phyloP scores from a whole-genome alignment of 805 yeast species.

The Saccharomycopsis fermentans region DNA sequence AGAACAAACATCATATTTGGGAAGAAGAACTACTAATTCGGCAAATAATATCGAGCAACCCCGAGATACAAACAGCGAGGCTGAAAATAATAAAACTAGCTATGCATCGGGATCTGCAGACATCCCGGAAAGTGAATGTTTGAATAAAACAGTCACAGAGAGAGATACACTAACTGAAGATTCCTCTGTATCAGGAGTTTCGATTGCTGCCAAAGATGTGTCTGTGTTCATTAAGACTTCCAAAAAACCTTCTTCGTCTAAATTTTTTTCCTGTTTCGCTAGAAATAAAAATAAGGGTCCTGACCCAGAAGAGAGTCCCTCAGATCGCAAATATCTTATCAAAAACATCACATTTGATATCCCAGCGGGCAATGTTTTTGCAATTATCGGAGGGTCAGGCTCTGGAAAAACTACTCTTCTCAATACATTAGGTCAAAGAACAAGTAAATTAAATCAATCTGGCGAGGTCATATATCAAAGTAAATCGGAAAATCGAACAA shows the following conservation, averaged over 20 bases:
- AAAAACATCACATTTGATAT: slow-evolving; percentile 44
- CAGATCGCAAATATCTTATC: slow-evolving; percentile 1
- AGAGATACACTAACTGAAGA: neutral
- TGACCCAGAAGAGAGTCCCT: neutral
- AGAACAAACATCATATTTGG: no score
- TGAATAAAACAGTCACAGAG: no score
- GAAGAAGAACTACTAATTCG: no score
- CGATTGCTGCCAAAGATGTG: neutral
- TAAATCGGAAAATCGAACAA: neutral
- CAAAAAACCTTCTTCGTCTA: neutral
- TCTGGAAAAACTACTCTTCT: slow-evolving; percentile 77
- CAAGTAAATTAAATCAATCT: slow-evolving; percentile 17
- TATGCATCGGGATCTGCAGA: no score
- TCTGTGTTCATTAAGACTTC: neutral
- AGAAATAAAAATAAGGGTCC: neutral
- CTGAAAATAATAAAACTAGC: no score
- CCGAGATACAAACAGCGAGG: no score
- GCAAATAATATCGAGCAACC: no score
- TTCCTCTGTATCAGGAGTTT: neutral
- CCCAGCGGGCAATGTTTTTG: slow-evolving; percentile 53
- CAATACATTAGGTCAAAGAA: slow-evolving; percentile 51
- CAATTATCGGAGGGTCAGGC: slow-evolving; percentile 83
- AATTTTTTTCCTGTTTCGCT: no score
- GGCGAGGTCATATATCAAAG: slow-evolving; percentile 9
- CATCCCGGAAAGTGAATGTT: no score